Evolutionary conservation across 2,329 filamentous ascomycete genomes (phyloP).

Genomic region (Aureobasidium sp.): DNA sequence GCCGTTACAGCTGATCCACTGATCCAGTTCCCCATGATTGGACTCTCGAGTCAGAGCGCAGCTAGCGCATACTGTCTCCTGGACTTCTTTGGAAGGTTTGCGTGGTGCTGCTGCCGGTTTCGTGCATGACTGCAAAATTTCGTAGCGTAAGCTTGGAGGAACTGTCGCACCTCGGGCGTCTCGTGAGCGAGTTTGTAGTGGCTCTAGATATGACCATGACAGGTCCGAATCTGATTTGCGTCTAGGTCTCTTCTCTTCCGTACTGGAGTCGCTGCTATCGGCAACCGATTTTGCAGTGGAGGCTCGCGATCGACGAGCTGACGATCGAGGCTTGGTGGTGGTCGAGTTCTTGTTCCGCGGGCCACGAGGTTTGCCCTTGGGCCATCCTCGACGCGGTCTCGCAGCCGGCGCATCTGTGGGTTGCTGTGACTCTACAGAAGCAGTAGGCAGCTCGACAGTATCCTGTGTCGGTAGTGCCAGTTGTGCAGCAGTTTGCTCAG

Average conservation of each 20-base stretch:
- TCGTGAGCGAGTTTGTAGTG: background rate
- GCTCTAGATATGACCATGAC: background rate
- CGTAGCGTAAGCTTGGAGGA: slow-evolving; percentile 11
- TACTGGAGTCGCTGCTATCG: slow-evolving; percentile 1
- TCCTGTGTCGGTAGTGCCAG: slow-evolving; percentile 18
- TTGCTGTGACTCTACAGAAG: background rate
- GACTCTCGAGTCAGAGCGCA: slow-evolving; percentile 48
- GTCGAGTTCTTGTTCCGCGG: slow-evolving; percentile 18
- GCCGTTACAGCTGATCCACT: slow-evolving; percentile 60
- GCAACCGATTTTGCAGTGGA: slow-evolving; percentile 7
- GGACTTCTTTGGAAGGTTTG: slow-evolving; percentile 17
- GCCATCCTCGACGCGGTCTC: slow-evolving; percentile 31
- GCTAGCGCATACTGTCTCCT: slow-evolving; percentile 45
- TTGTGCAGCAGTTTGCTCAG: slow-evolving; percentile 2
- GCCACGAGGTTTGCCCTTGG: slow-evolving; percentile 38
- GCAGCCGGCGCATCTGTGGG: background rate
- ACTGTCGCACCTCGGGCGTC: slow-evolving; percentile 5
- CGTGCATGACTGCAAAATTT: slow-evolving; percentile 1
- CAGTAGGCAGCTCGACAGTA: background rate
- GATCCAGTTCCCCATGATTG: slow-evolving; percentile 44
- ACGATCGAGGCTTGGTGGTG: slow-evolving; percentile 43
- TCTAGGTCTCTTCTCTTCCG: slow-evolving; percentile 5
- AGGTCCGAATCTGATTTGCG: slow-evolving; percentile 12
- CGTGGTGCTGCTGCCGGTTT: background rate
- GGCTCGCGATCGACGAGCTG: slow-evolving; percentile 8